Evolutionary conservation across 2,329 filamentous ascomycete species (phyloP).

Genomic region (Sordariomycetes sp.): DNA sequence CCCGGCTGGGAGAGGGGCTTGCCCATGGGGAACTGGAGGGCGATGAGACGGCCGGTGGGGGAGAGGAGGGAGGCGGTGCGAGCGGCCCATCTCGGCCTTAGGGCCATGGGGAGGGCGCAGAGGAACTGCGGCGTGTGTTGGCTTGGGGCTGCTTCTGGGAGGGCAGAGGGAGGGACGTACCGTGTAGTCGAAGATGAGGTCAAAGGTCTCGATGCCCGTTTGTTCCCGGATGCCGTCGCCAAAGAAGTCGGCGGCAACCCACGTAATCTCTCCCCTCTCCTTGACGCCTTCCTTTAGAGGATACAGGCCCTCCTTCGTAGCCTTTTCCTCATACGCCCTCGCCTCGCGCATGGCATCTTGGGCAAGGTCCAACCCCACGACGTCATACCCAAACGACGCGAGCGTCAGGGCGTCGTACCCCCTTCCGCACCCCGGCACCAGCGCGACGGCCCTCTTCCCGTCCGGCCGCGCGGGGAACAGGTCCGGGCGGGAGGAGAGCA

Average conservation of each 20-base stretch:
- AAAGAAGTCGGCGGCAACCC: slow-evolving; percentile 56
- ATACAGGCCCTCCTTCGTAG: slow-evolving; percentile 22
- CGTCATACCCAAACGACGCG: slow-evolving; percentile 62
- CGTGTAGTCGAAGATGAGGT: slow-evolving; percentile 53
- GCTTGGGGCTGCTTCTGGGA: not conserved
- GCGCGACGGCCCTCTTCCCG: slow-evolving; percentile 27
- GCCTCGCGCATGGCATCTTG: slow-evolving; percentile 26
- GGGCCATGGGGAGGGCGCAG: slow-evolving; percentile 42
- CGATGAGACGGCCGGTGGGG: slow-evolving; percentile 37
- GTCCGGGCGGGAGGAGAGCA: slow-evolving; percentile 29
- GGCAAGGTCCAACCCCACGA: slow-evolving; percentile 60
- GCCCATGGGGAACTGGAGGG: slow-evolving; percentile 66
- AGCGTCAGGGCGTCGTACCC: slow-evolving; percentile 74
- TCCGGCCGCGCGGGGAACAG: slow-evolving; percentile 21
- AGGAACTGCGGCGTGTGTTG: slow-evolving; percentile 34
- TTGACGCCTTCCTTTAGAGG: slow-evolving; percentile 20
- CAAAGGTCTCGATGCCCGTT: slow-evolving; percentile 37
- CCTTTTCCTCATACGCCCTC: slow-evolving; percentile 19
- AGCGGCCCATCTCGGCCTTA: slow-evolving; percentile 38
- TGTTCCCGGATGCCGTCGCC: slow-evolving; percentile 38
- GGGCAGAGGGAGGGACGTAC: slow-evolving; percentile 21
- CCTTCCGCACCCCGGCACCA: slow-evolving; percentile 72
- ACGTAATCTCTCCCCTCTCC: slow-evolving; percentile 36
- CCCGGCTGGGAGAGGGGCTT: slow-evolving; percentile 54
- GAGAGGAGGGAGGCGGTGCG: slow-evolving; percentile 36